Evolutionary conservation across 2,329 filamentous ascomycete genomes (phyloP).

Genomic region (Ascocoryne sarcoides): DNA sequence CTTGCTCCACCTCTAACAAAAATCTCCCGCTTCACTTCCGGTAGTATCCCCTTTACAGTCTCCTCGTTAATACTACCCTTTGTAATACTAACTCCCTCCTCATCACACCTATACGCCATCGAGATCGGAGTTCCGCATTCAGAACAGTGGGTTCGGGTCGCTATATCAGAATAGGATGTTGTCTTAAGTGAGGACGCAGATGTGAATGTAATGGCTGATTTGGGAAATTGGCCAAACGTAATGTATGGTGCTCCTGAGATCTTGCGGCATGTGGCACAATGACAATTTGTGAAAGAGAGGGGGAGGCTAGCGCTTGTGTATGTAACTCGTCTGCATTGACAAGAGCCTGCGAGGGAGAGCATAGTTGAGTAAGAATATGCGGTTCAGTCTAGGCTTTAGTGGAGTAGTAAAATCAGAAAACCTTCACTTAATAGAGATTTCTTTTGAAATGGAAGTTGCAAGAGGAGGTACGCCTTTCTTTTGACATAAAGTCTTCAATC

Average conservation of each 20-base stretch:
- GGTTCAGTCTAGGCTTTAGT: no score
- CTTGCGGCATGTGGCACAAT: constrained; percentile 41
- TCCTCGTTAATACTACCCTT: constrained; percentile 35
- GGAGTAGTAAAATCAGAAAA: no score
- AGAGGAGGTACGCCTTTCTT: no score
- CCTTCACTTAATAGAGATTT: no score
- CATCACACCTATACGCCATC: constrained; percentile 32
- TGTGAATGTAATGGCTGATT: constrained; percentile 29
- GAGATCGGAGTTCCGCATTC: constrained; percentile 38
- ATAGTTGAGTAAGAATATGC: no score
- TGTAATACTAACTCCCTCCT: constrained; percentile 29
- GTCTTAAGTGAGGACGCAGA: constrained; percentile 26
- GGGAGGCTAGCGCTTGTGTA: constrained; percentile 33
- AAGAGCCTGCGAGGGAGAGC: constrained; percentile 32
- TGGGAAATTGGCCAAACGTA: constrained; percentile 33
- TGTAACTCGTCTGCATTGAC: constrained; percentile 34
- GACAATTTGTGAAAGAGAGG: constrained; percentile 32
- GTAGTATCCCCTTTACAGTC: constrained; percentile 27
- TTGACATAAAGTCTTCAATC: no score
- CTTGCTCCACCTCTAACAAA: constrained; percentile 33
- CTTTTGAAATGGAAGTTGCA: no score
- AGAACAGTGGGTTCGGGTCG: constrained; percentile 36
- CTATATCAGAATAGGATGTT: constrained; percentile 32
- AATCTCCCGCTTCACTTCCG: constrained; percentile 33
- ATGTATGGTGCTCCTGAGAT: constrained; percentile 38